Evolutionary conservation across 169 alveolate species (phyloP), one percentile per base, ranked within the genome.

Genomic region (Cryptosporidium bovis): DNA sequence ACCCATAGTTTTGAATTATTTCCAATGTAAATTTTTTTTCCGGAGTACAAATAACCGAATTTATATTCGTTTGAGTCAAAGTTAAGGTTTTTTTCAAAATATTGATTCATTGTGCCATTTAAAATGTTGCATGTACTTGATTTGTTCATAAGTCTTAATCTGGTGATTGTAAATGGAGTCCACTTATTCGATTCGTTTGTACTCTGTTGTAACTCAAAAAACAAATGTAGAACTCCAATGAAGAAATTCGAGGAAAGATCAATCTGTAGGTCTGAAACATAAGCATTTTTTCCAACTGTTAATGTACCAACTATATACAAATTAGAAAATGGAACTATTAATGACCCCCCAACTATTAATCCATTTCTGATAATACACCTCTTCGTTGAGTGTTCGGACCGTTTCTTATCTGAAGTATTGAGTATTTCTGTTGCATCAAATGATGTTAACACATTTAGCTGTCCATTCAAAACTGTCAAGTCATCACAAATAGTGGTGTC

Each of bases 291-390:
- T 60, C 87, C 87, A 27, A 77, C 87, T 31, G 51, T 44, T 62
- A 77, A 36, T 13, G 58, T 77, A 0, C 87, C 87, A 36, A 77
- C 64, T 24, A 77, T 31, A 58, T 44, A 56, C 58, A 77, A 77
- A 64, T 60, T 77, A 18, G 87, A 77, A 60, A 77, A 77, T 58
- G 87, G 87, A 60, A 77, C 46, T 60, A 77, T 77, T 53, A 77
- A 40, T 40, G 87, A 77, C 2, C 87, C 87, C 24, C 71, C 27
- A n/a, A 77, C 71, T 20, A 62, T 77, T 60, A 77, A 44, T 27
- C 87, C 87, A 20, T 60, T 77, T 18, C 87, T 77, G 51, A 77
- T 77, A 40, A 77, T 62, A 62, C 87, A 77, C 48, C 64, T 56
- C 51, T 60, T 77, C 18, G 29, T 40, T 60, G 87, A 1, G 36